These are phyloP conservation scores for Candida tropicalis DNA, from an alignment of 1,139 yeast species.

Conservation along the genomic window DNA sequence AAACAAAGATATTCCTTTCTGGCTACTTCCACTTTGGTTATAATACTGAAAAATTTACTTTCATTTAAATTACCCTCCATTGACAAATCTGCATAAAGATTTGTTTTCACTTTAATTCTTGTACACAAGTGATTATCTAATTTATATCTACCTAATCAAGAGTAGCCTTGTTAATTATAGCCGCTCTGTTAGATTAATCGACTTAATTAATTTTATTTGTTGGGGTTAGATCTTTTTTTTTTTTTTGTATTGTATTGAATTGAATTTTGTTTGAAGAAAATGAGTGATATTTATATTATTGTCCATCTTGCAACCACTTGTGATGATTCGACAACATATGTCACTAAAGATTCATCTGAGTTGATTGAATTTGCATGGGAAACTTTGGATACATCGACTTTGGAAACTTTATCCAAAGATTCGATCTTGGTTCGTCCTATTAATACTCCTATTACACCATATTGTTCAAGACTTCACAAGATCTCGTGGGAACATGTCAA, in stretches of 20 bases:
- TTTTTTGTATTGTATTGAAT: too few relatives aligned
- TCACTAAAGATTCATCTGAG: slow-evolving; percentile 66
- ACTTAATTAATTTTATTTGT: too few relatives aligned
- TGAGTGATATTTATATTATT: slow-evolving; percentile 66
- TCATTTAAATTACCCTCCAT: neutral
- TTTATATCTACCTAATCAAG: too few relatives aligned
- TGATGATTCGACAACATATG: slow-evolving; percentile 62
- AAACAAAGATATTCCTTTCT: too few relatives aligned
- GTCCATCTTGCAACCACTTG: slow-evolving; percentile 68
- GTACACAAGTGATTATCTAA: neutral
- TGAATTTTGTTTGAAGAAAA: slow-evolving; percentile 22
- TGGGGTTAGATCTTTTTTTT: neutral
- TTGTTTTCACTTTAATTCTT: neutral
- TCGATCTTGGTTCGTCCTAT: slow-evolving; percentile 60
- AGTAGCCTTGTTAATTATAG: too few relatives aligned
- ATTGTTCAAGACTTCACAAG: slow-evolving; percentile 54
- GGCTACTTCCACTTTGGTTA: neutral
- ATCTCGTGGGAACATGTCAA: slow-evolving; percentile 68
- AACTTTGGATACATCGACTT: slow-evolving; percentile 41
- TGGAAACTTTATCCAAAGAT: slow-evolving; percentile 39
- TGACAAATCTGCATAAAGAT: neutral
- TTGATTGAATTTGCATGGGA: slow-evolving; percentile 70
- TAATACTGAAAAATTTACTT: neutral
- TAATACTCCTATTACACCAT: slow-evolving; percentile 68
- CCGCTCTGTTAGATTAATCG: too few relatives aligned